Evolutionary conservation across 2,329 filamentous ascomycete species (phyloP).

Genomic region (Colletotrichum navitas): DNA sequence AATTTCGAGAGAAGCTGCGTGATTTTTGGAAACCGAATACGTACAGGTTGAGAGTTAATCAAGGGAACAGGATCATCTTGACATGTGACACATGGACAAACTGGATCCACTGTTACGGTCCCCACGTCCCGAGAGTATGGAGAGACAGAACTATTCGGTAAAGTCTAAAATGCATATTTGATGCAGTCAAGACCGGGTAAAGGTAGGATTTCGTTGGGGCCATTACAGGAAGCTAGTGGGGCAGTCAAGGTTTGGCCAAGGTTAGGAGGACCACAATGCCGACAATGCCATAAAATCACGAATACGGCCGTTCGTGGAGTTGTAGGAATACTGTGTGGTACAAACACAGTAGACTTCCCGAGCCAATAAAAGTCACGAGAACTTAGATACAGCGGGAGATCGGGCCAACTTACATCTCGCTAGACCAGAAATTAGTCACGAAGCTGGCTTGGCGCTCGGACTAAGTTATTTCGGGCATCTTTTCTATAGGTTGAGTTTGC

Average conservation of each 20-base stretch:
- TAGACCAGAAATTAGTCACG: too few species aligned
- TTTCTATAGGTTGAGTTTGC: too few species aligned
- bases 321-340: not conserved
- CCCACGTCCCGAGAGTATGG: conserved; percentile 3
- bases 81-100: conserved; percentile 17
- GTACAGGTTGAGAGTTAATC: not conserved
- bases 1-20: not conserved
- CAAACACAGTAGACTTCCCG: not conserved
- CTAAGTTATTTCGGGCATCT: too few species aligned
- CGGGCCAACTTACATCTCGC: too few species aligned
- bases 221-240: conserved; percentile 2
- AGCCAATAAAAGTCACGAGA: not conserved
- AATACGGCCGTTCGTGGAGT: not conserved
- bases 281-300: not conserved
- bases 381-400: too few species aligned
- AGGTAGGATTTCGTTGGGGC: not conserved
- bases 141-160: not conserved
- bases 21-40: conserved; percentile 3
- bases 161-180: conserved; percentile 11
- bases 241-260: conserved; percentile 3
- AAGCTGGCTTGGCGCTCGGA: too few species aligned
- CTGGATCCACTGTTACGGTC: not conserved
- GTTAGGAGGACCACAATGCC: not conserved
- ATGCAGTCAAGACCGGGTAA: conserved; percentile 8
- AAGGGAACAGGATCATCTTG: conserved; percentile 4